These are phyloP conservation scores for Lomentospora prolificans DNA, from an alignment of 2,329 filamentous ascomycete species.

Conservation along the genomic window DNA sequence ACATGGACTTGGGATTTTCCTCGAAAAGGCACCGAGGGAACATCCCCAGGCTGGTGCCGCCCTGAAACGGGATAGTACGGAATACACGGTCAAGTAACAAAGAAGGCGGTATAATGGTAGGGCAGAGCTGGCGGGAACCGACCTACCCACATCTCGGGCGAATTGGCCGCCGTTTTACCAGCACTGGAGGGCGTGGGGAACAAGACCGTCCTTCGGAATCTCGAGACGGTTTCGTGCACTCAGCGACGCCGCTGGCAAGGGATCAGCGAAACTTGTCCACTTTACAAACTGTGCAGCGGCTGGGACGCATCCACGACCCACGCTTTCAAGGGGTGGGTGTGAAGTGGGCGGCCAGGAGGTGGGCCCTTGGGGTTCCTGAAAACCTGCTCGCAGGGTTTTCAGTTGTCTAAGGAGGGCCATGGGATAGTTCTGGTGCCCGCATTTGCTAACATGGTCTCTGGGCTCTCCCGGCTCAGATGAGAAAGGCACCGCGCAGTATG, in stretches of 20 bases:
- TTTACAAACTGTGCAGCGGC: neutral
- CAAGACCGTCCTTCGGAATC: too few relatives aligned
- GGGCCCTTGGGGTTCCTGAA: neutral
- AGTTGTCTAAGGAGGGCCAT: neutral
- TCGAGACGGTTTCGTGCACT: too few relatives aligned
- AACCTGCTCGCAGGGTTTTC: neutral
- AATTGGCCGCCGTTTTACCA: neutral
- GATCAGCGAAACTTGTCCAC: neutral
- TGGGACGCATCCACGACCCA: too few relatives aligned
- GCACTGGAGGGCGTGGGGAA: too few relatives aligned
- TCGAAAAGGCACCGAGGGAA: neutral
- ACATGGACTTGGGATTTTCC: constrained; percentile 12
- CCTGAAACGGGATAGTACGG: constrained; percentile 3
- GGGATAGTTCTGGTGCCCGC: neutral
- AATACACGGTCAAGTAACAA: neutral
- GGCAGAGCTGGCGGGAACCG: neutral
- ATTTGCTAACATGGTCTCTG: neutral
- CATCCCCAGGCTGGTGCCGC: neutral
- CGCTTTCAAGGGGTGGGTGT: neutral
- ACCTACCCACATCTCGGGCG: neutral
- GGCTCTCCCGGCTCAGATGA: neutral
- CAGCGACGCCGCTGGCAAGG: too few relatives aligned
- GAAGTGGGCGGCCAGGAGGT: neutral
- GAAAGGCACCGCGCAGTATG: neutral
- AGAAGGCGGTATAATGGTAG: neutral